These are phyloP conservation scores for Boletus eberwhitei DNA, from an alignment of 768 basidiomycete genomes.

Conservation along the genomic window DNA sequence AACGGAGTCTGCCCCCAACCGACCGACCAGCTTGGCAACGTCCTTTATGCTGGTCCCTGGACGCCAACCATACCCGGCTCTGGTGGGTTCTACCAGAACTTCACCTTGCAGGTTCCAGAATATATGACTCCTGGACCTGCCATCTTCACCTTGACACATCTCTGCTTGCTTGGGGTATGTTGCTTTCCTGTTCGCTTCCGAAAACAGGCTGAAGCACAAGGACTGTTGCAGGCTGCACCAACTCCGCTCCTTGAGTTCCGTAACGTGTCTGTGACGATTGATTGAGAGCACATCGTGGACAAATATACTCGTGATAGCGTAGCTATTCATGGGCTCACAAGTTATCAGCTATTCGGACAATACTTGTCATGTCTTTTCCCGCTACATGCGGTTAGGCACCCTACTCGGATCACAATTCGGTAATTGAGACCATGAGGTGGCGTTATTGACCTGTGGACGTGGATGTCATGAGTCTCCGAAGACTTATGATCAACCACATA, in stretches of 20 bases:
- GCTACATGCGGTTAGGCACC: background rate
- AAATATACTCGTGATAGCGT: background rate
- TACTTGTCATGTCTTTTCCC: background rate
- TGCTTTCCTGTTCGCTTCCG: background rate
- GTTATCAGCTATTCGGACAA: background rate
- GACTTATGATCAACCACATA: too few relatives aligned
- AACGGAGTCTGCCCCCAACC: conserved; percentile 25
- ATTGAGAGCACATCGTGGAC: background rate
- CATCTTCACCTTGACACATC: conserved; percentile 29
- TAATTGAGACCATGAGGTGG: too few relatives aligned
- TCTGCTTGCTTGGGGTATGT: conserved; percentile 30
- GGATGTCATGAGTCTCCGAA: background rate
- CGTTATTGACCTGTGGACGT: background rate
- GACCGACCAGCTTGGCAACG: conserved; percentile 17
- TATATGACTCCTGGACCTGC: conserved; percentile 18
- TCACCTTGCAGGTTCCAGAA: conserved; percentile 16
- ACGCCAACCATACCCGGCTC: conserved; percentile 15
- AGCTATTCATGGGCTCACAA: background rate
- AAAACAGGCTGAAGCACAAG: background rate
- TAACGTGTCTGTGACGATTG: conserved; percentile 21
- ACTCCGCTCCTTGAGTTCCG: conserved; percentile 29
- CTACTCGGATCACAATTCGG: too few relatives aligned
- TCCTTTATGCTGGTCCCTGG: conserved; percentile 31
- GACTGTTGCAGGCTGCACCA: conserved; percentile 17
- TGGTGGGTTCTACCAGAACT: conserved; percentile 29